A percentile compares a stretch with the other conserved stretches of the same genome.
Conservation (phyloP, 2,329 filamentous ascomycete genomes). For the Paramyrothecium roridum region DNA sequence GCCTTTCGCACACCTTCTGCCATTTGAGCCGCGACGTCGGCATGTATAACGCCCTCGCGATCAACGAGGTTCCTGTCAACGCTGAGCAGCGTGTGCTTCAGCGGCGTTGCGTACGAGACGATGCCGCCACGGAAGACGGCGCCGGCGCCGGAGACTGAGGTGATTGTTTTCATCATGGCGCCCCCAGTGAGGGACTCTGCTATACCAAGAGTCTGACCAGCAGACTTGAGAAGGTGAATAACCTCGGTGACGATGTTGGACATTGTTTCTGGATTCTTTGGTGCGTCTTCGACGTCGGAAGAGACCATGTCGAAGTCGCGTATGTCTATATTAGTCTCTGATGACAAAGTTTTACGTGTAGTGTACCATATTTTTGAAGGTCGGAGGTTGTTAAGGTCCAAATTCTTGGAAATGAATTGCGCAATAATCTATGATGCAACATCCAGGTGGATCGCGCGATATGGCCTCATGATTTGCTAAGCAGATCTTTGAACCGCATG, state of each 20-base stretch:
- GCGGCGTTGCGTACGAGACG: conserved; percentile 24
- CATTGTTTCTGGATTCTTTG: conserved; percentile 9
- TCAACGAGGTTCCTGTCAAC: conserved; percentile 10
- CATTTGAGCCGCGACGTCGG: conserved; percentile 16
- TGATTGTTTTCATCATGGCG: conserved; percentile 24
- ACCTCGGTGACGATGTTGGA: conserved; percentile 12
- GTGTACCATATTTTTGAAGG: too few relatives aligned
- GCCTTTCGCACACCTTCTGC: conserved; percentile 7
- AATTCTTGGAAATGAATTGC: too few relatives aligned
- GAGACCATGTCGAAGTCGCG: too few relatives aligned
- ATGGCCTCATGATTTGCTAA: too few relatives aligned
- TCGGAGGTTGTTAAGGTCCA: too few relatives aligned
- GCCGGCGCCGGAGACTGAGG: conserved; percentile 24
- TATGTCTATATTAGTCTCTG: too few relatives aligned
- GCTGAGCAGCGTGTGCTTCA: conserved; percentile 23
- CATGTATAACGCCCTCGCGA: conserved; percentile 9
- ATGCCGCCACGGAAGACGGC: conserved; percentile 27
- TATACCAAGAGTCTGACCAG: conserved; percentile 21
- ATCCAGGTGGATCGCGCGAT: too few relatives aligned
- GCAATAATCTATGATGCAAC: too few relatives aligned
- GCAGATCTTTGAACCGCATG: too few relatives aligned
- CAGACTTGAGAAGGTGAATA: conserved; percentile 7
- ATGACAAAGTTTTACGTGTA: too few relatives aligned
- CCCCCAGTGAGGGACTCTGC: conserved; percentile 30
- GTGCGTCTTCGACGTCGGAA: background rate